Evolutionary conservation across 2,329 filamentous ascomycete genomes (phyloP), one percentile per base, ranked within the genome.

Genomic region (Fusarium verticillioides): DNA sequence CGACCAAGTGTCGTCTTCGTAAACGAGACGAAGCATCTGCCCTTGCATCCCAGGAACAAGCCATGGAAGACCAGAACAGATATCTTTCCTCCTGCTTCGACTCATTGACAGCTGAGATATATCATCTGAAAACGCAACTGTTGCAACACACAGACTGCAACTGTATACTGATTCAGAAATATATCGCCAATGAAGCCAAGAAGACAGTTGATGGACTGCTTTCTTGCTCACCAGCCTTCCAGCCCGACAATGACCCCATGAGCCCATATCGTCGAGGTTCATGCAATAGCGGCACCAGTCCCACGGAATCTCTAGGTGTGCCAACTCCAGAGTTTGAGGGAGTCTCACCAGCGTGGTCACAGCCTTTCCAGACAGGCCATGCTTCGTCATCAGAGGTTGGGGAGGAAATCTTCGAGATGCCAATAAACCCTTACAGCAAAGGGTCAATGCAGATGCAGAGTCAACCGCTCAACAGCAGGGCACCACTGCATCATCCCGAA

Each of bases 21-120:
- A 81, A 80, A 66, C 75, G 79, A 23, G 78, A 79, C 54, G 77
- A 81, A 60, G 77, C 78, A 32, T 79, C 76, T 5, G 78, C 78
- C 21, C 78, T 81, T 42, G 78, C 77, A 30, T 70, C 73, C 18
- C 70, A 72, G 28, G 79, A 80, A 56, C 76, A 79, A 46, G 72
- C 73, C 37, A 74, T 79, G 72, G 78, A 80, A 63, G 79, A 80
- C 42, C 72, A 77, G 28, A 76, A 81, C 36, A 77, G 79, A 19
- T 75, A 78, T 57, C 77, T 81, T 16, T 76, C 77, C 26, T 64
- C 73, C 11, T 76, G 68, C 26, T 76, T 77, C 42, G 75, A 80
- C 47, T 70, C 74, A 5, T 58, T 81, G 26, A 75, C 73, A 28
- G 66, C 77, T 44, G 79, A 81, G 58, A 74, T 79, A 44, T 78